Conservation (phyloP, 2,329 filamentous ascomycete species). For the Didymella segeticola region DNA sequence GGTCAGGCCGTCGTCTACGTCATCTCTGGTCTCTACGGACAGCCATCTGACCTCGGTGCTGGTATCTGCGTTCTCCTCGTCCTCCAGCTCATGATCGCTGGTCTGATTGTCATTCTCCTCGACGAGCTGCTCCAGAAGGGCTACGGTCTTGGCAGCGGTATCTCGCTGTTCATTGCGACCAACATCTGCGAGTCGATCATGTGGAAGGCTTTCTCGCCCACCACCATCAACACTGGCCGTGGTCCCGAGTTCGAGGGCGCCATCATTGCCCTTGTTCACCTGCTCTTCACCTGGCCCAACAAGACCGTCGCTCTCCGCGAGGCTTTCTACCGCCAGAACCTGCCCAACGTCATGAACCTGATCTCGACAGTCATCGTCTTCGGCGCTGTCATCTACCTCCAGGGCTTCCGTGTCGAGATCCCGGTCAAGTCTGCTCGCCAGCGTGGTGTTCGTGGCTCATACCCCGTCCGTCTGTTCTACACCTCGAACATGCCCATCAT, state of each 20-base stretch:
- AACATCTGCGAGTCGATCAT: slow-evolving; percentile 99
- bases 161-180: slow-evolving; percentile 99
- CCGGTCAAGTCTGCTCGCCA: slow-evolving; percentile 99
- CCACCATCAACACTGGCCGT: slow-evolving; percentile 98
- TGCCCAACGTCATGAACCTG: slow-evolving; percentile 99
- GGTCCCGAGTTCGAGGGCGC: slow-evolving; percentile 99
- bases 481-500: slow-evolving; percentile 99
- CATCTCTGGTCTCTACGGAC: slow-evolving; percentile 91
- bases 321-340: slow-evolving; percentile 99
- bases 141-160: slow-evolving; percentile 97
- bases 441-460: slow-evolving; percentile 96
- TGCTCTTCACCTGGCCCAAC: slow-evolving; percentile 98
- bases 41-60: slow-evolving; percentile 93
- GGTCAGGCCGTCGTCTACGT: slow-evolving; percentile 98
- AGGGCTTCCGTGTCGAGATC: slow-evolving; percentile 99
- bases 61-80: slow-evolving; percentile 98
- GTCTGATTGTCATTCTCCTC: slow-evolving; percentile 97
- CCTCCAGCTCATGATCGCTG: slow-evolving; percentile 95
- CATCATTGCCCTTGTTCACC: slow-evolving; percentile 96
- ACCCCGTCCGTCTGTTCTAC: slow-evolving; percentile 99
- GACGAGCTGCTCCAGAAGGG: slow-evolving; percentile 99
- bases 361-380: slow-evolving; percentile 92
- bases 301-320: slow-evolving; percentile 98
- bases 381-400: slow-evolving; percentile 97
- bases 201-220: slow-evolving; percentile 99